Base-by-base conservation (phyloP, 805 yeast genomes). In the Saccharomyces kudriavzevii region DNA sequence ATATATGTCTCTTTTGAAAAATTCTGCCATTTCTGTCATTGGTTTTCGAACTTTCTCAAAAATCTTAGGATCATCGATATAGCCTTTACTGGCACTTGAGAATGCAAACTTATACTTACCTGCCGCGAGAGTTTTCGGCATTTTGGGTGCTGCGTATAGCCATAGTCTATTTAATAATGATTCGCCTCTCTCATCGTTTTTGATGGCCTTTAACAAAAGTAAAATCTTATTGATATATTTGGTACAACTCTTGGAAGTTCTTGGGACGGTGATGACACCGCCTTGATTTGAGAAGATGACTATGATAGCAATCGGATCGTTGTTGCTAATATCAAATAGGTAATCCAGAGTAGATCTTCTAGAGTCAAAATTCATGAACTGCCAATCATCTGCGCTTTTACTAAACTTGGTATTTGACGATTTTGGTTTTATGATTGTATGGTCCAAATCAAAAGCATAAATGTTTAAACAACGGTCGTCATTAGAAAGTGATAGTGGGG, bases 201-300 rank as follows among this genome's bases (percentile, higher is more conserved):
- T 61, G 40, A 71, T 64, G 26, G 59, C 71, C 27, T 61, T 50
- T 4, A 76, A 51, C 1, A 85, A 64, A 5, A 58, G 53, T 45
- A 74, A 67, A 1, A 84, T 56, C 61, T 78, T 79, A 2, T 57
- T 58, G 0, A 68, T 67, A 56, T 84, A 78, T 24, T 72, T 72
- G 3, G 61, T 48, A 45, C 69, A 69, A 52, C 71, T 68, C 54
- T 68, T 69, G 4, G 70, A 65, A 25, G 54, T 63, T 11, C 58
- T 50, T 9, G 71, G 72, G 5, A 57, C 60, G 2, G 67, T 57
- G 3, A 67, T 50, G 2, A 68, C 64, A 0, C 83, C 85, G 22
- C 92, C 96, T 67, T 92, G 99, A 65, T 92, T 92, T 0, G 97
- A 81, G 66, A 92, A 88, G 1, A 92, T 78, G 3, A 85, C 91